A percentile compares a stretch with the other conserved stretches of the same genome.
These are phyloP conservation scores for Nakazawaea peltata DNA, from an alignment of 805 yeast genomes.

Conservation along the genomic window DNA sequence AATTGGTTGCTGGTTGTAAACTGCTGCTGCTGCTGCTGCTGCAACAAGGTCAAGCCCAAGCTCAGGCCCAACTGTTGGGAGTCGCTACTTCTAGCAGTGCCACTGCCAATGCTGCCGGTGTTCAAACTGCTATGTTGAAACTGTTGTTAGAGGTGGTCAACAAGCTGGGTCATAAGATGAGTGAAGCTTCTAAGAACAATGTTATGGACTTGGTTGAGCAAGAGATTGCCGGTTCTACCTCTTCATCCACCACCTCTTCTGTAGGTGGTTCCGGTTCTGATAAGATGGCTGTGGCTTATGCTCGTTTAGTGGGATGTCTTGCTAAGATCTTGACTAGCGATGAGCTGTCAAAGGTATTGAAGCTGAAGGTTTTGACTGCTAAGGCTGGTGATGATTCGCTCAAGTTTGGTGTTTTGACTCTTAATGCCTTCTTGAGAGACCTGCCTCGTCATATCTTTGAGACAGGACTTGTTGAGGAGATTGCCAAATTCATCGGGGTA, in stretches of 20 bases:
- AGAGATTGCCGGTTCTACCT: conserved; percentile 35
- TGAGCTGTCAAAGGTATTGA: conserved; percentile 56
- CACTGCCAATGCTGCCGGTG: conserved; percentile 53
- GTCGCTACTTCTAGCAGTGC: too few relatives aligned
- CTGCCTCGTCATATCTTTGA: conserved; percentile 59
- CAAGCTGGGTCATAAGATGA: conserved; percentile 72
- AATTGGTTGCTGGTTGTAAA: conserved; percentile 70
- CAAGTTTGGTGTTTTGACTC: conserved; percentile 59
- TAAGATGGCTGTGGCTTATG: conserved; percentile 66
- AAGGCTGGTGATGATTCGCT: conserved; percentile 34
- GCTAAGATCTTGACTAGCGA: conserved; percentile 57
- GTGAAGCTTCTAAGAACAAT: conserved; percentile 60
- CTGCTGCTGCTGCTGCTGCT: too few relatives aligned
- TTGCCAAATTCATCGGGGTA: conserved; percentile 38
- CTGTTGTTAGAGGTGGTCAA: conserved; percentile 78
- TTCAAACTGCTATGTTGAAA: conserved; percentile 76
- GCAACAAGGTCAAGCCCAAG: too few relatives aligned
- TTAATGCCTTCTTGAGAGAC: conserved; percentile 75
- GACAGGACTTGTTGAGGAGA: conserved; percentile 39
- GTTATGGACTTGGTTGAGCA: conserved; percentile 70
- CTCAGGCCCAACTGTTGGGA: too few relatives aligned
- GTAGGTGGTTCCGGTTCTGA: conserved; percentile 38
- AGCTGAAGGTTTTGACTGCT: conserved; percentile 46
- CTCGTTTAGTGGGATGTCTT: conserved; percentile 69
- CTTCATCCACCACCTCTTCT: too few relatives aligned